Evolutionary conservation across 2,329 filamentous ascomycete species (phyloP).

Genomic region (Hypoxylon rubiginosum): DNA sequence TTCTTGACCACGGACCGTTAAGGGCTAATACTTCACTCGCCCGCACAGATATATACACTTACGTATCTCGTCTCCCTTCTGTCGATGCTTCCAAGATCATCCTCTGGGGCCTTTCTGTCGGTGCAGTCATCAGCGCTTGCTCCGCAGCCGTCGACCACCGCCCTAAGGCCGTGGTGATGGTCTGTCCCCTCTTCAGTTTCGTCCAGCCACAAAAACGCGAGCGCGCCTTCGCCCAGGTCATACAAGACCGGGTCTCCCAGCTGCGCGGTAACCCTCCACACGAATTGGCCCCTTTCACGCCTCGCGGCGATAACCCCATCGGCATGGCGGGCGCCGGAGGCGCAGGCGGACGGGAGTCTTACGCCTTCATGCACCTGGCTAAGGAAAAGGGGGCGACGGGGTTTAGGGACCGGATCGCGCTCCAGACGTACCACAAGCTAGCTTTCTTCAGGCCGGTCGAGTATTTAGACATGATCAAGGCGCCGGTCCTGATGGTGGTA

Average conservation of each 20-base stretch:
- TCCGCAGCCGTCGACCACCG: conserved; percentile 43
- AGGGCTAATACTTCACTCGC: too few species aligned
- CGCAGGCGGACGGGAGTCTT: conserved; percentile 39
- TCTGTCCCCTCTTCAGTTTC: conserved; percentile 45
- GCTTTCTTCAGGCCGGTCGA: conserved; percentile 42
- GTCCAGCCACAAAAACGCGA: conserved; percentile 25
- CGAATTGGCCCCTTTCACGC: too few species aligned
- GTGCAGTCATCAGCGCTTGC: conserved; percentile 28
- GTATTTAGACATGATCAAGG: conserved; percentile 35
- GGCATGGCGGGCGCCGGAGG: conserved; percentile 33
- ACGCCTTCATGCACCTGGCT: conserved; percentile 40
- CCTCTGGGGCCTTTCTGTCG: conserved; percentile 47
- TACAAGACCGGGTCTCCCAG: conserved; percentile 39
- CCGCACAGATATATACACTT: conserved; percentile 38
- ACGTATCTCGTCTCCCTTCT: conserved; percentile 24
- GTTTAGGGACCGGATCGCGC: conserved; percentile 46
- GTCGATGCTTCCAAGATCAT: conserved; percentile 37
- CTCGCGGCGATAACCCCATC: too few species aligned
- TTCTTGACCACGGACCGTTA: too few species aligned
- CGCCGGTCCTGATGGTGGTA: conserved; percentile 48
- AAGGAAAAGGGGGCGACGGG: conserved; percentile 33
- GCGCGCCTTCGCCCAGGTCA: conserved; percentile 36
- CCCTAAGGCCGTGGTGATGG: conserved; percentile 26
- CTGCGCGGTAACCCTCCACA: too few species aligned
- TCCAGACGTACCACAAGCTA: conserved; percentile 49